These are phyloP conservation scores for Fistulifera solaris DNA, from an alignment of 108 stramenopile genomes.

Conservation along the genomic window DNA sequence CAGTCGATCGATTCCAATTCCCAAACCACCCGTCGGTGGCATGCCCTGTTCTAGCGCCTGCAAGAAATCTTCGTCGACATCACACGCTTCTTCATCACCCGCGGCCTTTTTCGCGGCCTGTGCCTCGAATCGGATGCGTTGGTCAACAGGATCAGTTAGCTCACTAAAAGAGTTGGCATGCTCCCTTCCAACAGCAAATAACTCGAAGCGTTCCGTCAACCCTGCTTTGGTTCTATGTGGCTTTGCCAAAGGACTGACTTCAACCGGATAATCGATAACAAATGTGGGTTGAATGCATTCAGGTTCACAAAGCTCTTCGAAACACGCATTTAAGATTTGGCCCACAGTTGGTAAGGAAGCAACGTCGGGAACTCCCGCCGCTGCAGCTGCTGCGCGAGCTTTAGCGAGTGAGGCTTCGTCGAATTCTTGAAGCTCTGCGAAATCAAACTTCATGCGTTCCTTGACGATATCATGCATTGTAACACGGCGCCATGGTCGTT, in stretches of 20 bases:
- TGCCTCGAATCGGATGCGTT: slow-evolving; percentile 90
- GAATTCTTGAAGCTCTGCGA: slow-evolving; percentile 50
- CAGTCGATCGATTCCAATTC: slow-evolving; percentile 97
- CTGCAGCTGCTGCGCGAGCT: slow-evolving; percentile 64
- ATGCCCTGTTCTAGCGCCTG: slow-evolving; percentile 94
- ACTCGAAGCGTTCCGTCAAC: slow-evolving; percentile 94
- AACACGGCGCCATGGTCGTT: slow-evolving; percentile 90
- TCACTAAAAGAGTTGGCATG: slow-evolving; percentile 94
- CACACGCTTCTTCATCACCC: slow-evolving; percentile 96
- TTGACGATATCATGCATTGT: slow-evolving; percentile 96
- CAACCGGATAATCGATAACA: slow-evolving; percentile 95
- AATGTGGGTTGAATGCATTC: slow-evolving; percentile 96
- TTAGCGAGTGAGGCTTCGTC: slow-evolving; percentile 56
- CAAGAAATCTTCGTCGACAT: slow-evolving; percentile 96
- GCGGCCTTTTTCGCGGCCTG: slow-evolving; percentile 90
- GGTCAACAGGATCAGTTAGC: slow-evolving; percentile 96
- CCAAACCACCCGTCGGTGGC: slow-evolving; percentile 98
- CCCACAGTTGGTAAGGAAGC: slow-evolving; percentile 63
- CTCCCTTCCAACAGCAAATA: slow-evolving; percentile 93
- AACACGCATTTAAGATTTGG: slow-evolving; percentile 89
- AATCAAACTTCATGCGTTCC: slow-evolving; percentile 87
- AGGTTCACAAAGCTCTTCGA: slow-evolving; percentile 94
- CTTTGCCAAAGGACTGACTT: slow-evolving; percentile 96
- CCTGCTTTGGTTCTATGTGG: slow-evolving; percentile 89
- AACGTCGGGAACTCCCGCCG: slow-evolving; percentile 67